Percentiles rank a stretch among this genome's conserved stretches.
phyloP scores from a whole-genome alignment of 805 yeast species.

The Nakazawaea holstii region DNA sequence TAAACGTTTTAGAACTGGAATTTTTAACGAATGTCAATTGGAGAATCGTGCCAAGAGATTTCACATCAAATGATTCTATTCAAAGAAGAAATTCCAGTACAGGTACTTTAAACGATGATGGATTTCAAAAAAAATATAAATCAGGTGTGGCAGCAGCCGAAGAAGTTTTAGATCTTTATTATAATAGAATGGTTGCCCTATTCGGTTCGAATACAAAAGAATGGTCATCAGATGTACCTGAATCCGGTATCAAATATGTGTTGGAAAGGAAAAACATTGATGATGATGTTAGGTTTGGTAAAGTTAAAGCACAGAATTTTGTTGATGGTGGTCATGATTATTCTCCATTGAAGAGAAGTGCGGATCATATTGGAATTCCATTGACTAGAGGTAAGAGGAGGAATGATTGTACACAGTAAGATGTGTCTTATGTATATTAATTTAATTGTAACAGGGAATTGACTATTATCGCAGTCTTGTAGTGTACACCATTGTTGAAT shows the following conservation, averaged over 20 bases:
- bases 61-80: conserved; percentile 25
- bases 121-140: neutral
- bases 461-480: too few relatives aligned
- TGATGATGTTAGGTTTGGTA: neutral
- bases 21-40: conserved; percentile 77
- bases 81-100: conserved; percentile 12
- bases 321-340: conserved; percentile 16
- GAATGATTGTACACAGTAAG: neutral
- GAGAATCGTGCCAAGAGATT: conserved; percentile 59
- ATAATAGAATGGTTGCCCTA: conserved; percentile 41
- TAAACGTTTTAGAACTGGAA: conserved; percentile 85
- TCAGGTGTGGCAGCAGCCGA: conserved; percentile 27
- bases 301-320: neutral
- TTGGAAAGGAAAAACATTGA: conserved; percentile 5
- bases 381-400: conserved; percentile 1
- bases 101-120: conserved; percentile 6
- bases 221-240: neutral
- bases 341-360: conserved; percentile 17
- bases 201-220: conserved; percentile 30
- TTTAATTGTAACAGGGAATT: too few relatives aligned
- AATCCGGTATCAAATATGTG: conserved; percentile 16
- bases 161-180: conserved; percentile 42
- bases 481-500: too few relatives aligned
- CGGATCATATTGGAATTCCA: conserved; percentile 2
- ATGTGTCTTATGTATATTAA: too few relatives aligned